Evolutionary conservation across 2,329 filamentous ascomycete genomes (phyloP), one percentile per base, ranked within the genome.

Genomic region (Cercospora sp.): DNA sequence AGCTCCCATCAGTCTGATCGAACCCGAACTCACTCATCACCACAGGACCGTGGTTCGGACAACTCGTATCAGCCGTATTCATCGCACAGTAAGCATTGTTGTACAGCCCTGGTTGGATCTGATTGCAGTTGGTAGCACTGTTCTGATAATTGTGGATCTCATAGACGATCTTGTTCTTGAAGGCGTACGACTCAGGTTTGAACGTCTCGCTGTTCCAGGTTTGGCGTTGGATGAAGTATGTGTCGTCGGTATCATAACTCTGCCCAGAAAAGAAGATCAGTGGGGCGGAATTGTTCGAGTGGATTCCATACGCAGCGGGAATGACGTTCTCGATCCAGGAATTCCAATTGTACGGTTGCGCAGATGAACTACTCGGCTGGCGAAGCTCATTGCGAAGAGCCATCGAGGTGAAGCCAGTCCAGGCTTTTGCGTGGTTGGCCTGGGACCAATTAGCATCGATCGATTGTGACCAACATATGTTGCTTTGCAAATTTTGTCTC

Each of bases 61-160:
- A 66, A 3, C 30, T 65, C 1, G n/a, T 53, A 12, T 59, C 37
- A 6, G 75, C 74, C 0, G 78, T 68, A 69, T 83, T 80, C 77
- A 86, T 81, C 1, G 85, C 85, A 71, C 84, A 80, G 80, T 87
- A 88, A 0, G 86, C 87, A 68, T 83, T 81, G 63, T 79, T 80
- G 76, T 83, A 82, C 5, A 88, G 28, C 77, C 18, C 82, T 82
- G 58, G 79, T 76, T 69, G 81, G 77, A n/a, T 86, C 88, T 74
- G 79, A 82, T 1, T 76, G 30, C 58, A 63, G 21, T 43, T 51
- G 5, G 16, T 26, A 7, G 51, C 40, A 7, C 32, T 82, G 71
- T 82, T 86, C 68, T 86, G 80, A 76, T 89, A 89, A 78, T 87
- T 88, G 81, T 89, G 87, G 5, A 89, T 79, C 77, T 89, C 87